Conservation (phyloP, 192 early-diverging fungal species). For the Entomortierella parvispora region DNA sequence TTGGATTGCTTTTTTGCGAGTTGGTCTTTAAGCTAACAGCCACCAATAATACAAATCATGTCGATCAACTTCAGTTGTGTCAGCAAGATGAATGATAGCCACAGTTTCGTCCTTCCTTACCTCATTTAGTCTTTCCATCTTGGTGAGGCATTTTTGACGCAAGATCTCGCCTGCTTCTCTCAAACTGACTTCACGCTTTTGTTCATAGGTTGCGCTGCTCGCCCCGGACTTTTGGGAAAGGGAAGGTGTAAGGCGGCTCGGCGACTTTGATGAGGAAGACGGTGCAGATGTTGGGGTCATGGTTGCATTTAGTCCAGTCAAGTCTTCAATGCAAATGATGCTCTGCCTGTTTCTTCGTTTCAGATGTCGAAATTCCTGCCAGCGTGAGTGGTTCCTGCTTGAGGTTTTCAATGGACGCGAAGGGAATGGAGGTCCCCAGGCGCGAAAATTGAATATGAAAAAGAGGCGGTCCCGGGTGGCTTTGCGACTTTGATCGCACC, state of each 20-base stretch:
- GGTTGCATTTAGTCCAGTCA: not conserved
- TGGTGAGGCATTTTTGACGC: constrained; percentile 21
- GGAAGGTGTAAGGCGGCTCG: not conserved
- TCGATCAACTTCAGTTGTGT: too few species aligned
- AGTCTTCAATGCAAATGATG: too few species aligned
- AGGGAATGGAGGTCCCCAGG: too few species aligned
- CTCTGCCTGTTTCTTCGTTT: too few species aligned
- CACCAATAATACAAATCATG: too few species aligned
- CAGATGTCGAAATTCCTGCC: too few species aligned
- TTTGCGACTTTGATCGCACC: not conserved
- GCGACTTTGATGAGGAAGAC: not conserved
- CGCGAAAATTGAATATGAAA: too few species aligned
- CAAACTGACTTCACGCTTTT: constrained; percentile 20
- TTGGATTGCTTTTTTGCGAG: not conserved
- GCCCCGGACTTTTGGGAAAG: not conserved
- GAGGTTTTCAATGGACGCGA: too few species aligned
- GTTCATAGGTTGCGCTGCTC: constrained; percentile 7
- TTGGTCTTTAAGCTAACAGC: constrained; percentile 1
- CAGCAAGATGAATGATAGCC: not conserved
- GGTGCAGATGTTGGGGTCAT: not conserved
- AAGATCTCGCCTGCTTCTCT: constrained; percentile 22
- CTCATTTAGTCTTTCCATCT: constrained; percentile 24
- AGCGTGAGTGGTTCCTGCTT: too few species aligned
- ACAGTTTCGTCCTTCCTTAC: constrained; percentile 4
- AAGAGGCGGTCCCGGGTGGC: too few species aligned